These are phyloP conservation scores for Fusarium verrucosum DNA, from an alignment of 2,329 filamentous ascomycete genomes.

Conservation along the genomic window DNA sequence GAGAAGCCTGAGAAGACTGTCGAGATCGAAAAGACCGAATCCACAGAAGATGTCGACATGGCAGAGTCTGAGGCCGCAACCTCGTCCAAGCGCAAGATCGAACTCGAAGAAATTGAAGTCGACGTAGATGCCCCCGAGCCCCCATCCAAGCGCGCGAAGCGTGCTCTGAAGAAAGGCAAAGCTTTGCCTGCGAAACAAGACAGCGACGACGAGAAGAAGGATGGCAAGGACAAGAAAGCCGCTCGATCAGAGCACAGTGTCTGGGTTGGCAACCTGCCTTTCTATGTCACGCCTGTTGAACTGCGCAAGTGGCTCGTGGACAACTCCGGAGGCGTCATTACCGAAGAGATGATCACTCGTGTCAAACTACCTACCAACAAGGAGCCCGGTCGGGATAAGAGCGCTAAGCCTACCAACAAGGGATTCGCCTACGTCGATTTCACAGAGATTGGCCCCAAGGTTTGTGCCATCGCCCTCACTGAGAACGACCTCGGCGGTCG, in stretches of 20 bases:
- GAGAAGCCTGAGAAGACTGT: slow-evolving; percentile 16
- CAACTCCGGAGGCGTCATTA: slow-evolving; percentile 72
- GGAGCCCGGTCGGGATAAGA: slow-evolving; percentile 53
- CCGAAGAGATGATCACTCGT: slow-evolving; percentile 79
- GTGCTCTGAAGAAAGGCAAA: slow-evolving; percentile 87
- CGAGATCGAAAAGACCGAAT: slow-evolving; percentile 24
- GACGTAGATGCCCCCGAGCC: slow-evolving; percentile 91
- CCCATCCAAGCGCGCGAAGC: slow-evolving; percentile 91
- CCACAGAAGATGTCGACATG: slow-evolving; percentile 26
- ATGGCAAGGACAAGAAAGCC: slow-evolving; percentile 54
- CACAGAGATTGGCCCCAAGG: slow-evolving; percentile 70
- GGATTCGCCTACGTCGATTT: slow-evolving; percentile 99
- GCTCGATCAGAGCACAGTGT: slow-evolving; percentile 82
- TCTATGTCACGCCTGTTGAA: slow-evolving; percentile 76
- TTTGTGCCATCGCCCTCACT: slow-evolving; percentile 84
- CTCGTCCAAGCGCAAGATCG: slow-evolving; percentile 73
- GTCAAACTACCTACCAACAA: slow-evolving; percentile 79
- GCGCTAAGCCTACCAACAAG: slow-evolving; percentile 69
- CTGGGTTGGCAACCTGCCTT: slow-evolving; percentile 97
- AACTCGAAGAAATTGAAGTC: slow-evolving; percentile 82
- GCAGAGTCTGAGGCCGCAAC: slow-evolving; percentile 21
- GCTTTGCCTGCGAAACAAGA: slow-evolving; percentile 56
- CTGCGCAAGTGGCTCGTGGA: slow-evolving; percentile 83
- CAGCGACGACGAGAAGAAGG: slow-evolving; percentile 49
- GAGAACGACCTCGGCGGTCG: slow-evolving; percentile 82